Evolutionary conservation across 2,329 filamentous ascomycete genomes (phyloP).

Genomic region (Dendrostoma leiphaemia): DNA sequence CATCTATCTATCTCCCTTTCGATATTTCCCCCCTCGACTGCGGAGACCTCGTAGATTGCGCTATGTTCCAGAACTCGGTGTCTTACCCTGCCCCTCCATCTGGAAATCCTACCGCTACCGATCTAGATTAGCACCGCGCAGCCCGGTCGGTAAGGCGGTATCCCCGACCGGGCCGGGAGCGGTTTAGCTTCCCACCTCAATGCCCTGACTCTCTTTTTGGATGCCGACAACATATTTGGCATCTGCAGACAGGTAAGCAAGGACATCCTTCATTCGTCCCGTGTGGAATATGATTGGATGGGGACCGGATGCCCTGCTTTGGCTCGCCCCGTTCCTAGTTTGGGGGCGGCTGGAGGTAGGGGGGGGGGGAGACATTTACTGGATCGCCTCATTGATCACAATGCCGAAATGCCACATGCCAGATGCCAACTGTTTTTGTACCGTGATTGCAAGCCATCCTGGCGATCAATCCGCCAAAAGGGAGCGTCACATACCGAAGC

Average conservation of each 20-base stretch:
- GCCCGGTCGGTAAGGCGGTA: conserved; percentile 38
- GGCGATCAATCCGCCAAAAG: not conserved
- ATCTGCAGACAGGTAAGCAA: not conserved
- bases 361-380: too few species aligned
- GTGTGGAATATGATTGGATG: not conserved
- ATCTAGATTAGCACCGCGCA: conserved; percentile 41
- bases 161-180: not conserved
- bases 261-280: not conserved
- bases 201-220: not conserved
- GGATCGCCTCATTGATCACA: not conserved
- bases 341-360: not conserved
- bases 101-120: conserved; percentile 28
- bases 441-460: not conserved
- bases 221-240: too few species aligned
- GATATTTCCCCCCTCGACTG: not conserved
- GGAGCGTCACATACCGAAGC: not conserved
- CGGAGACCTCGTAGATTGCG: conserved; percentile 4
- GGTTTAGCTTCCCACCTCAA: not conserved
- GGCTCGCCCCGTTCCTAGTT: not conserved
- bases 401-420: too few species aligned
- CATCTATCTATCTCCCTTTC: not conserved
- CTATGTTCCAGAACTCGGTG: conserved; percentile 2
- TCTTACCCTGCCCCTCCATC: conserved; percentile 3
- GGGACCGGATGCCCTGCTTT: not conserved
- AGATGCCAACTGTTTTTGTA: not conserved